These are phyloP conservation scores for Achaetomium macrosporum DNA, from an alignment of 2,329 filamentous ascomycete species.

Conservation along the genomic window DNA sequence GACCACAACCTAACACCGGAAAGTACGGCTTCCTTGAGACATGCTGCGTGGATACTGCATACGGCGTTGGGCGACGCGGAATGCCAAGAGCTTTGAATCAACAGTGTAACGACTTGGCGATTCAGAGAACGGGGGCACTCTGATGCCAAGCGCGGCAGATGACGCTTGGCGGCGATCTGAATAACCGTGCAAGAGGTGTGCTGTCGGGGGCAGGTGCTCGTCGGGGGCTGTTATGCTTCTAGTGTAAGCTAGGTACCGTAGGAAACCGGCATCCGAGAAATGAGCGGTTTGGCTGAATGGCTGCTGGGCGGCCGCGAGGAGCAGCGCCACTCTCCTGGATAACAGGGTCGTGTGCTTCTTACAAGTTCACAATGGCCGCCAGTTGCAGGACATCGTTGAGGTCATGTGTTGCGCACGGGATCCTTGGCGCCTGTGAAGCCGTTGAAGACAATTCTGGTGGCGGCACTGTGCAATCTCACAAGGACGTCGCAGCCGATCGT, in stretches of 20 bases:
- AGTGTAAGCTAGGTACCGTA: too few species aligned
- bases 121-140: constrained; percentile 1
- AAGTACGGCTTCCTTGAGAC: constrained; percentile 9
- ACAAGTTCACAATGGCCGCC: too few species aligned
- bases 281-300: background rate
- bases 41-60: constrained; percentile 2
- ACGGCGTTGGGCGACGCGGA: background rate
- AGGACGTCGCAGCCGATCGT: too few species aligned
- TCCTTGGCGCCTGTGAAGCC: background rate
- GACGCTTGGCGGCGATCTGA: constrained; percentile 12
- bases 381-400: too few species aligned
- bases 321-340: background rate
- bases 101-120: constrained; percentile 17
- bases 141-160: constrained; percentile 15
- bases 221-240: too few species aligned
- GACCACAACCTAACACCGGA: background rate
- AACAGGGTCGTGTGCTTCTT: background rate
- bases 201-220: too few species aligned
- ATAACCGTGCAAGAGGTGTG: background rate
- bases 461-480: background rate
- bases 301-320: background rate
- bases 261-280: too few species aligned
- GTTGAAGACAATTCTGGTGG: background rate
- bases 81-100: constrained; percentile 15
- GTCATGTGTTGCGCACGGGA: background rate